Conservation (phyloP, 129 eudicot species). For the Flaveria bidentis region DNA sequence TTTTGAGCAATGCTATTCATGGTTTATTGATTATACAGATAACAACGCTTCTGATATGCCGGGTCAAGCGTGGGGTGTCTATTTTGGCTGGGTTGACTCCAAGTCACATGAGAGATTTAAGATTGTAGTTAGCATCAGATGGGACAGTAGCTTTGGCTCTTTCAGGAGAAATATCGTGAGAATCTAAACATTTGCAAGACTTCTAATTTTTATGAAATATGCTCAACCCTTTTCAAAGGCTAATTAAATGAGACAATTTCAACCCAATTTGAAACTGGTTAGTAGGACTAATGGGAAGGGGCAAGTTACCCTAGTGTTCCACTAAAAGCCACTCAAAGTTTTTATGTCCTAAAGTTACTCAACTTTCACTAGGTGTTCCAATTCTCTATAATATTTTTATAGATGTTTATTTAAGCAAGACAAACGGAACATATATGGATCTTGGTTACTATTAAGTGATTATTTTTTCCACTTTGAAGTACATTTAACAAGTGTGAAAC, state of each 20-base stretch:
- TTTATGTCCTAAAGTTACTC: too few relatives aligned
- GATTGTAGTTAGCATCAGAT: constrained; percentile 59
- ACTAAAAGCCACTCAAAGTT: too few relatives aligned
- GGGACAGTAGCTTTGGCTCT: constrained; percentile 44
- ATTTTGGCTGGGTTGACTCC: constrained; percentile 70
- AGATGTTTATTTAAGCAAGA: too few relatives aligned
- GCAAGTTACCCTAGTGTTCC: too few relatives aligned
- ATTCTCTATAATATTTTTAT: too few relatives aligned
- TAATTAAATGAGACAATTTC: neutral
- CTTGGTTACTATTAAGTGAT: too few relatives aligned
- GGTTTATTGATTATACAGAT: constrained; percentile 36
- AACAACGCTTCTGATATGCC: constrained; percentile 45
- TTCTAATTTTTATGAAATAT: neutral
- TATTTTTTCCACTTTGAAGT: too few relatives aligned
- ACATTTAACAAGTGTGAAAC: too few relatives aligned
- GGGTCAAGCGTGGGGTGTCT: constrained; percentile 70
- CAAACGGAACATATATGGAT: too few relatives aligned
- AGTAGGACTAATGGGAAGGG: too few relatives aligned
- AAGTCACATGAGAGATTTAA: constrained; percentile 41
- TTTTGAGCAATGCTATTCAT: neutral
- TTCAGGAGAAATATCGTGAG: constrained; percentile 58
- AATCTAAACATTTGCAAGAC: constrained; percentile 21
- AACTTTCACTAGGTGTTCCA: too few relatives aligned
- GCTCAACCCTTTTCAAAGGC: neutral
- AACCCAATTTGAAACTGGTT: neutral